These are phyloP conservation scores for Chenopodium formosanum DNA, from an alignment of 148 eudicot species.

Conservation along the genomic window DNA sequence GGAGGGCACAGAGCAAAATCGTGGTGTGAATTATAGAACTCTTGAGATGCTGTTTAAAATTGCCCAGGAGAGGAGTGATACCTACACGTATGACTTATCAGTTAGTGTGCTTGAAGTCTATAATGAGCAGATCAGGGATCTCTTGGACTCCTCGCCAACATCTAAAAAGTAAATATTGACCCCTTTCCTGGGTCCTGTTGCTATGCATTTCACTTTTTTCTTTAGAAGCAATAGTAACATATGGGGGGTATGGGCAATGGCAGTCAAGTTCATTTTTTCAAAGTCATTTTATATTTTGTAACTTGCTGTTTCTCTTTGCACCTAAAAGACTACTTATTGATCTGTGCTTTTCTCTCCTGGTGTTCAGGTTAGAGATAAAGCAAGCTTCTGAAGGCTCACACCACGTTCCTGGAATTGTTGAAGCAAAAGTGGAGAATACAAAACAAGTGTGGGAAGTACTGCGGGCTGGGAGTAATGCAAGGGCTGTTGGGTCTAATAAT, in stretches of 20 bases:
- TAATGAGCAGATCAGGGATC: conserved; percentile 92
- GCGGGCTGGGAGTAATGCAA: conserved; percentile 77
- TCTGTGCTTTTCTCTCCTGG: not conserved
- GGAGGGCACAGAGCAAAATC: conserved; percentile 81
- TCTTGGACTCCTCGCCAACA: conserved; percentile 55
- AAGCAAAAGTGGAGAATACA: conserved; percentile 71
- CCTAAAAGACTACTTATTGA: not conserved
- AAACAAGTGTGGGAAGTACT: conserved; percentile 85
- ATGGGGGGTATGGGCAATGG: not conserved
- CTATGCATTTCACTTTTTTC: not conserved
- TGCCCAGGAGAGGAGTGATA: conserved; percentile 64
- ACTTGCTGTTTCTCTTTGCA: no score
- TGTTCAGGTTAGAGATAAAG: conserved; percentile 77
- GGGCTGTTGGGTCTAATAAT: conserved; percentile 94
- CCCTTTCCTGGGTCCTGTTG: not conserved
- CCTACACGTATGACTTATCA: conserved; percentile 58
- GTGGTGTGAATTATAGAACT: conserved; percentile 94
- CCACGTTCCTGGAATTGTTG: conserved; percentile 86
- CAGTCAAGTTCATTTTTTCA: not conserved
- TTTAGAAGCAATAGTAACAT: not conserved
- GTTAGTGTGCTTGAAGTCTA: conserved; percentile 97
- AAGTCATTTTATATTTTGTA: no score
- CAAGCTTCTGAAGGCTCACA: conserved; percentile 83
- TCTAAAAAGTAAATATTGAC: conserved; percentile 54
- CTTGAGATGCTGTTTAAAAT: conserved; percentile 75